These are phyloP conservation scores for Erodium texanum DNA, from an alignment of 441 rosid species.

Conservation along the genomic window DNA sequence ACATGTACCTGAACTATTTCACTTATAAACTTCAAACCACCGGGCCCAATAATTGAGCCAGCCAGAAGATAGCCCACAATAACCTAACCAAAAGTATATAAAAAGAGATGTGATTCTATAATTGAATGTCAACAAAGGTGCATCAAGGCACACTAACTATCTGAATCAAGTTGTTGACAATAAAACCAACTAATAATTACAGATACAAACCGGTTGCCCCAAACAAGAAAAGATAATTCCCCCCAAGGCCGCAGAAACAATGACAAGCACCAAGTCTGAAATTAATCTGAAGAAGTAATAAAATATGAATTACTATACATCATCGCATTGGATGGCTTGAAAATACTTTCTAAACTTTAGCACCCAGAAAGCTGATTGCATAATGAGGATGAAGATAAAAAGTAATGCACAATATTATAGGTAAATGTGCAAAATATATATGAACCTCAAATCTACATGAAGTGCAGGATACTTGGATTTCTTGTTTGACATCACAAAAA, in stretches of 20 bases:
- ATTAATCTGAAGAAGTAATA: conserved; percentile 69
- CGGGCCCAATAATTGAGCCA: conserved; percentile 93
- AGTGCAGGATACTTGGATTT: conserved; percentile 94
- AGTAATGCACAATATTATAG: too few species aligned
- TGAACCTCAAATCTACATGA: conserved; percentile 94
- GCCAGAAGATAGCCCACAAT: conserved; percentile 98
- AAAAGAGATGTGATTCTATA: background rate
- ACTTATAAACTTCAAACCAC: conserved; percentile 88
- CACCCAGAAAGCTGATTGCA: too few species aligned
- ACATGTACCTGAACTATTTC: conserved; percentile 97
- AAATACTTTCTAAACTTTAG: background rate
- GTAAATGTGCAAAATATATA: conserved; percentile 13
- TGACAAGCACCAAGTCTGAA: conserved; percentile 89
- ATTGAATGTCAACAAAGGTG: conserved; percentile 18
- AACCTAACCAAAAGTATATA: conserved; percentile 34
- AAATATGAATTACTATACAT: too few species aligned
- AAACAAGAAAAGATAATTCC: conserved; percentile 89
- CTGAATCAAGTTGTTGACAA: conserved; percentile 8
- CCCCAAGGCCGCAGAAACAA: conserved; percentile 96
- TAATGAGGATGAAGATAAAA: too few species aligned
- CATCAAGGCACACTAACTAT: conserved; percentile 5
- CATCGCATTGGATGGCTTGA: too few species aligned
- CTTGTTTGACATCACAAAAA: conserved; percentile 94
- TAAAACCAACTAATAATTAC: conserved; percentile 10
- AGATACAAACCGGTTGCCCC: conserved; percentile 86